These are phyloP conservation scores for Aegle marmelos DNA, from an alignment of 345 rosid species.

Conservation along the genomic window DNA sequence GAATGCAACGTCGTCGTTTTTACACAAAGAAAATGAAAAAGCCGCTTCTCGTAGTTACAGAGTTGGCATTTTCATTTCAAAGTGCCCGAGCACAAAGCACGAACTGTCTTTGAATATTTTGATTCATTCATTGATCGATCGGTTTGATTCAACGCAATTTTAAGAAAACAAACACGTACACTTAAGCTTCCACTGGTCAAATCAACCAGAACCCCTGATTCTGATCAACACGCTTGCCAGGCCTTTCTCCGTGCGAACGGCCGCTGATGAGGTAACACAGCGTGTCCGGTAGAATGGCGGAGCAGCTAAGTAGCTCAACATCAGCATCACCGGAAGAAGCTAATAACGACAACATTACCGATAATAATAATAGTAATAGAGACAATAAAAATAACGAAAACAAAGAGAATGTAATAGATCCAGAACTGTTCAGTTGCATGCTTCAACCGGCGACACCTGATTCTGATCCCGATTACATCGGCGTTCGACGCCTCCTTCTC, in stretches of 20 bases:
- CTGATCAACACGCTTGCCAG: neutral
- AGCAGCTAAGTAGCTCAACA: slow-evolving; percentile 25
- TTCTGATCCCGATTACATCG: slow-evolving; percentile 66
- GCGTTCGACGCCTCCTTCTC: slow-evolving; percentile 85
- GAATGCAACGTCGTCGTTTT: too few relatives aligned
- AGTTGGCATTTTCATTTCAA: neutral
- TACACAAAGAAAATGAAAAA: neutral
- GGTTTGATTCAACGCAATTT: neutral
- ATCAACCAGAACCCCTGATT: neutral
- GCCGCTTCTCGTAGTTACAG: neutral
- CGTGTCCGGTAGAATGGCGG: slow-evolving; percentile 38
- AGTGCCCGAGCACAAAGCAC: neutral
- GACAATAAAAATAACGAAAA: neutral
- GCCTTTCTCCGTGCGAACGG: neutral
- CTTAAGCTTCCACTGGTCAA: neutral
- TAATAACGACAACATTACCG: neutral
- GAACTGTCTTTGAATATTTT: neutral
- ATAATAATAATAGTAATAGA: too few relatives aligned
- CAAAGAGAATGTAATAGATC: slow-evolving; percentile 43
- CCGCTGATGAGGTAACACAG: slow-evolving; percentile 25
- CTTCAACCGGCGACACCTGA: slow-evolving; percentile 66
- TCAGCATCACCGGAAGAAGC: slow-evolving; percentile 9
- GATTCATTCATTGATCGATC: neutral
- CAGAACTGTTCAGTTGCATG: slow-evolving; percentile 68
- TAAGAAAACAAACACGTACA: neutral